These are phyloP conservation scores for Fusarium scirpi DNA, from an alignment of 2,329 filamentous ascomycete species.

Conservation along the genomic window DNA sequence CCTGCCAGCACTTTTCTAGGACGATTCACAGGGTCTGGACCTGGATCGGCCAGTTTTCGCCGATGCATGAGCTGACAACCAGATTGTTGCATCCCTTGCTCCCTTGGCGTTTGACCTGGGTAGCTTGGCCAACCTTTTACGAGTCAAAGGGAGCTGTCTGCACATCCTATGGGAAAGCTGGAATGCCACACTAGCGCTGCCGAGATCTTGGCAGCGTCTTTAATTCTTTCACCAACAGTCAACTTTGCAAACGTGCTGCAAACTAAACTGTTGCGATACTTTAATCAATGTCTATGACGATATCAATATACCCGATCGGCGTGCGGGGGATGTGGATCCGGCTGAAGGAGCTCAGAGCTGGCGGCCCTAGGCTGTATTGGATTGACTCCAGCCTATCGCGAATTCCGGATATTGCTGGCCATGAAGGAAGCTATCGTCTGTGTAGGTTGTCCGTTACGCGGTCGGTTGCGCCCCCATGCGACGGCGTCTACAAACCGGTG, in stretches of 20 bases:
- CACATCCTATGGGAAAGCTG: slow-evolving; percentile 14
- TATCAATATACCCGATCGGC: slow-evolving; percentile 31
- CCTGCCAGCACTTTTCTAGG: slow-evolving; percentile 21
- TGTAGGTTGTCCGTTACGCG: slow-evolving; percentile 39
- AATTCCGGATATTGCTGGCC: slow-evolving; percentile 17
- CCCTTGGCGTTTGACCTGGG: slow-evolving; percentile 6
- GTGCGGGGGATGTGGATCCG: slow-evolving; percentile 29
- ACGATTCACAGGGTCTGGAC: slow-evolving; percentile 10
- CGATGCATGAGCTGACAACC: slow-evolving; percentile 28
- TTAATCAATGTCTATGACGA: slow-evolving; percentile 39
- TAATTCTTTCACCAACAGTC: slow-evolving; percentile 9
- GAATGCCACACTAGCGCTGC: slow-evolving; percentile 30
- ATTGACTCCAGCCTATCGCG: slow-evolving; percentile 2
- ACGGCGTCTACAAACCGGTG: background rate
- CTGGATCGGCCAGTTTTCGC: slow-evolving; percentile 21
- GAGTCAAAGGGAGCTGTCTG: slow-evolving; percentile 17
- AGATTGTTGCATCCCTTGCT: slow-evolving; percentile 22
- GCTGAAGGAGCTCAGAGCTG: slow-evolving; percentile 6
- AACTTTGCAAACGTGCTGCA: slow-evolving; percentile 14
- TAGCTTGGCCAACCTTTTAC: slow-evolving; percentile 11
- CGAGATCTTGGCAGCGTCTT: slow-evolving; percentile 38
- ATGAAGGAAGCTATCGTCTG: slow-evolving; percentile 19
- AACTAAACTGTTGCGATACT: slow-evolving; percentile 22
- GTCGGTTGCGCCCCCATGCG: slow-evolving; percentile 16
- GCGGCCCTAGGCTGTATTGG: slow-evolving; percentile 13